A percentile compares a stretch with the other conserved stretches of the same genome.
Evolutionary conservation across 768 basidiomycete species (phyloP).

Genomic region (Hydnomerulius pinastri): DNA sequence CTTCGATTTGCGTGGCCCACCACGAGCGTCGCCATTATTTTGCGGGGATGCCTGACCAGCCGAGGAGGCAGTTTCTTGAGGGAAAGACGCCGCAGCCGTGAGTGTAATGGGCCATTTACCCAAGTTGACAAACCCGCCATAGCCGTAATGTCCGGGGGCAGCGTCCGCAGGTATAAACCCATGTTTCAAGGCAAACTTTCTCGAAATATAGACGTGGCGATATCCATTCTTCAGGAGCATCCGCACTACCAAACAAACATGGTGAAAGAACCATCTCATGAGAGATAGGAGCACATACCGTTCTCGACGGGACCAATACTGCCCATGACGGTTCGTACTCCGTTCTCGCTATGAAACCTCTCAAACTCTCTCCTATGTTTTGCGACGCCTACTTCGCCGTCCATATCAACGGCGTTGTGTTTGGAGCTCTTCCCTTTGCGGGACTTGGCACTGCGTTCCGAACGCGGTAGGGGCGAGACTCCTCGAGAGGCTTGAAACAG

Average conservation of each 20-base stretch:
- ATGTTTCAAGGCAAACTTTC: slow-evolving; percentile 86
- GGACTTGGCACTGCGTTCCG: slow-evolving; percentile 38
- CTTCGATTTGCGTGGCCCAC: slow-evolving; percentile 32
- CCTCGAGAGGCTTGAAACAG: slow-evolving; percentile 43
- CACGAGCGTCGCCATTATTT: not conserved
- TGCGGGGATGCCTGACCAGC: not conserved
- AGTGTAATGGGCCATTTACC: slow-evolving; percentile 87
- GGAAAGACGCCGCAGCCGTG: slow-evolving; percentile 27
- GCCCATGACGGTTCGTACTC: slow-evolving; percentile 90
- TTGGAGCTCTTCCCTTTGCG: slow-evolving; percentile 43
- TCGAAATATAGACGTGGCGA: slow-evolving; percentile 92
- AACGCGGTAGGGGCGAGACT: slow-evolving; percentile 32
- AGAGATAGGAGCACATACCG: slow-evolving; percentile 47
- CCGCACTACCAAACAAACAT: slow-evolving; percentile 52
- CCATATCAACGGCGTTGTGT: slow-evolving; percentile 18
- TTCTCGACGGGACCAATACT: slow-evolving; percentile 88
- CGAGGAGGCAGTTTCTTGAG: not conserved
- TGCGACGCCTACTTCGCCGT: slow-evolving; percentile 51
- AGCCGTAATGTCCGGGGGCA: slow-evolving; percentile 91
- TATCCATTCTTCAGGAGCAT: slow-evolving; percentile 95
- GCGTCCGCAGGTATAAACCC: slow-evolving; percentile 88
- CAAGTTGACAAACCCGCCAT: slow-evolving; percentile 82
- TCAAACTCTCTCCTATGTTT: slow-evolving; percentile 77
- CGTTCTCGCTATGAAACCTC: slow-evolving; percentile 87
- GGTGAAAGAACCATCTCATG: not conserved